phyloP scores from a whole-genome alignment of 2,329 filamentous ascomycete genomes.

The Ophiostoma triangulosporum region DNA sequence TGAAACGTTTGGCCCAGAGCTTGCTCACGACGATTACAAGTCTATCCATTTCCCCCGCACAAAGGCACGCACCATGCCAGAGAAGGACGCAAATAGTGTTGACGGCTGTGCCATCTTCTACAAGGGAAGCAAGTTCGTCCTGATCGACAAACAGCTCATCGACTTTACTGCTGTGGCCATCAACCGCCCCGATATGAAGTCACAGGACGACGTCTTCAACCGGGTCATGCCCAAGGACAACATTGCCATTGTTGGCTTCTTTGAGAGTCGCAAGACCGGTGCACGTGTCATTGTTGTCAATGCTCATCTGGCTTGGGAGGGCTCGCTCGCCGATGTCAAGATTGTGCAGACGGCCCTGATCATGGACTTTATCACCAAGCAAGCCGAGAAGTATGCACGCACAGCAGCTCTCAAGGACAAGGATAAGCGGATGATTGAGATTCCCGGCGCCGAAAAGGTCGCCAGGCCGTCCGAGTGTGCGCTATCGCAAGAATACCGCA shows the following conservation, averaged over 20 bases:
- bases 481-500: slow-evolving; percentile 76
- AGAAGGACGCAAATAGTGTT: slow-evolving; percentile 76
- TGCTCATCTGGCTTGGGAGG: slow-evolving; percentile 91
- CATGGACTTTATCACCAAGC: slow-evolving; percentile 79
- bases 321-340: slow-evolving; percentile 83
- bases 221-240: slow-evolving; percentile 97
- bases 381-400: slow-evolving; percentile 73
- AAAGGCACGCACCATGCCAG: slow-evolving; percentile 79
- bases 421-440: slow-evolving; percentile 55
- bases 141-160: slow-evolving; percentile 87
- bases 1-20: slow-evolving; percentile 74
- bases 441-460: slow-evolving; percentile 26
- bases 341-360: slow-evolving; percentile 89
- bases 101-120: slow-evolving; percentile 96
- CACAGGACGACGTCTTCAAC: slow-evolving; percentile 95
- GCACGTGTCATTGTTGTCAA: slow-evolving; percentile 86
- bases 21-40: slow-evolving; percentile 82
- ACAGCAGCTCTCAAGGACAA: slow-evolving; percentile 71
- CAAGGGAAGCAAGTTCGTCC: slow-evolving; percentile 71
- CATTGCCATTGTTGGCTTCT: slow-evolving; percentile 81
- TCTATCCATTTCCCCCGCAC: slow-evolving; percentile 87
- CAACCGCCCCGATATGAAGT: slow-evolving; percentile 91
- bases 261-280: slow-evolving; percentile 86
- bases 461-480: slow-evolving; percentile 49
- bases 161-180: slow-evolving; percentile 88